phyloP scores from a whole-genome alignment of 306 rosid genomes.

The Trichosanthes truncata region DNA sequence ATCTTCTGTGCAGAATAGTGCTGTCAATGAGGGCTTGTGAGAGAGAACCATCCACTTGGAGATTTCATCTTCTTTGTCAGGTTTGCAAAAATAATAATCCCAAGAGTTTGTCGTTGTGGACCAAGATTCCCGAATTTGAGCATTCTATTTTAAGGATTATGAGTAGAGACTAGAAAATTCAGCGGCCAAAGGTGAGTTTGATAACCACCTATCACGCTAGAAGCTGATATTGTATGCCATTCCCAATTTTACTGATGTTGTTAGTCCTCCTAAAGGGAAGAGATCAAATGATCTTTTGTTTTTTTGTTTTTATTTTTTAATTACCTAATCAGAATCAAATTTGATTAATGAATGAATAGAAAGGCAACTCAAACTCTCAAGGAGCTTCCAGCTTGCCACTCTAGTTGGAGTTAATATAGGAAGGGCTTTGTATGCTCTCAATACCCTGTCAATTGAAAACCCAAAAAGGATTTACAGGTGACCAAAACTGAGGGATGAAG shows the following conservation, averaged over 20 bases:
- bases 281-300: neutral
- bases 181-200: neutral
- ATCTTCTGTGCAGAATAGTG: neutral
- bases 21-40: neutral
- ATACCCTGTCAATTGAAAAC: too few relatives aligned
- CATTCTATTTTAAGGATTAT: neutral
- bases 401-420: neutral
- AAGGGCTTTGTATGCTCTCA: neutral
- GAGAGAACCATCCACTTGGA: too few relatives aligned
- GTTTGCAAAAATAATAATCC: neutral
- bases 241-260: neutral
- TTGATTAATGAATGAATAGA: neutral
- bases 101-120: neutral
- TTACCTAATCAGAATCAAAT: neutral
- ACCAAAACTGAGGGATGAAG: too few relatives aligned
- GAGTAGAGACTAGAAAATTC: neutral
- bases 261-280: neutral
- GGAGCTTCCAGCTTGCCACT: neutral
- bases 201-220: neutral
- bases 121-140: neutral
- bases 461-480: too few relatives aligned
- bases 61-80: neutral
- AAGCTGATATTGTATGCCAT: neutral
- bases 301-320: neutral
- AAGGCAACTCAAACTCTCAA: neutral